Conservation (phyloP, 208 protist genomes). For the Trypanosoma scelopori region DNA sequence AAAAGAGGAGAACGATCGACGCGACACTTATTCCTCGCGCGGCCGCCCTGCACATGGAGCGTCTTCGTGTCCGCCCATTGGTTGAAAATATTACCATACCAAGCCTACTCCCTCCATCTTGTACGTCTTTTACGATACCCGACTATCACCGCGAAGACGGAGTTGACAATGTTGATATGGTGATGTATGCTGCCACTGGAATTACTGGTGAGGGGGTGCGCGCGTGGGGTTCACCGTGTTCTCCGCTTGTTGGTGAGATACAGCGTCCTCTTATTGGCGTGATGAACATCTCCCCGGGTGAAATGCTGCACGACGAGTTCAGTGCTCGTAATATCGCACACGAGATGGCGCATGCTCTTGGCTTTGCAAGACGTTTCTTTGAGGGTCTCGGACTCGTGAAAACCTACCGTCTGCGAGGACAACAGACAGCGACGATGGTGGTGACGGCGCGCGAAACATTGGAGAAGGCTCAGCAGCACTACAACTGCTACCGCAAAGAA, state of each 20-base stretch:
- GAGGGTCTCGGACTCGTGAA: slow-evolving; percentile 16
- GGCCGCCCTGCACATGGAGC: background rate
- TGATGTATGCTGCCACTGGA: slow-evolving; percentile 64
- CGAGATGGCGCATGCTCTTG: slow-evolving; percentile 85
- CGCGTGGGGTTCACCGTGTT: slow-evolving; percentile 26
- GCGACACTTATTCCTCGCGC: background rate
- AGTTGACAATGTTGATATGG: slow-evolving; percentile 50
- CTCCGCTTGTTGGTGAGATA: slow-evolving; percentile 1
- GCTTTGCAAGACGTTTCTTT: slow-evolving; percentile 28
- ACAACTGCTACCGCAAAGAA: slow-evolving; percentile 16
- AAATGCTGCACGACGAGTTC: slow-evolving; percentile 19
- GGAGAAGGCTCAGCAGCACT: slow-evolving; percentile 25
- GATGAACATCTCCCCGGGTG: slow-evolving; percentile 44
- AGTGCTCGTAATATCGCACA: slow-evolving; percentile 50
- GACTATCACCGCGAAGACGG: slow-evolving; percentile 30
- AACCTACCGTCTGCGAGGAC: background rate
- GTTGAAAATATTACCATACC: background rate
- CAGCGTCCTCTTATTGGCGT: slow-evolving; percentile 43
- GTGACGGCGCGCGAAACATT: slow-evolving; percentile 25
- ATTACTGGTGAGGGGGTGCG: background rate
- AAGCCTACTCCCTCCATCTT: slow-evolving; percentile 6
- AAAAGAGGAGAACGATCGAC: too few relatives aligned
- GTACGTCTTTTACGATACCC: slow-evolving; percentile 50
- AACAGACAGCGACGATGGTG: background rate
- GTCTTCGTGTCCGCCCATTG: too few relatives aligned